These are phyloP conservation scores for Toxicodendron radicans DNA, from an alignment of 345 rosid genomes.

Conservation along the genomic window DNA sequence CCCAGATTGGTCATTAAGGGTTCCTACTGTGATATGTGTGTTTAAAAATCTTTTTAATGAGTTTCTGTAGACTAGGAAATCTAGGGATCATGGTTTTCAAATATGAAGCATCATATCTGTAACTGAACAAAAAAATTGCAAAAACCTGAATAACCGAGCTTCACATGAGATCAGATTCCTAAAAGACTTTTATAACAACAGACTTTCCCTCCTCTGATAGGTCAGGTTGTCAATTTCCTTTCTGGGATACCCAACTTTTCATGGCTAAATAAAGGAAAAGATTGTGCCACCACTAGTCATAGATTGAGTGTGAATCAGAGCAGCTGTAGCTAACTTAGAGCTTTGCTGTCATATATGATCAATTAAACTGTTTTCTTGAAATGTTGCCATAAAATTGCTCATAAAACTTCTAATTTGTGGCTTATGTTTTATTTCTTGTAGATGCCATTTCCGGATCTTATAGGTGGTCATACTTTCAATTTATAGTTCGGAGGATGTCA, in stretches of 20 bases:
- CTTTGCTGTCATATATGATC: background rate
- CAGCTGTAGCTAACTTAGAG: background rate
- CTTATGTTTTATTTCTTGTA: slow-evolving; percentile 28
- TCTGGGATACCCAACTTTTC: background rate
- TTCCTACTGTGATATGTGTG: background rate
- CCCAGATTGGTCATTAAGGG: background rate
- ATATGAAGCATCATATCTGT: background rate
- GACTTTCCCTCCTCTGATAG: background rate
- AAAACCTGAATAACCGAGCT: background rate
- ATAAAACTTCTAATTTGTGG: slow-evolving; percentile 9
- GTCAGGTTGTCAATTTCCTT: background rate
- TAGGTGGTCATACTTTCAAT: slow-evolving; percentile 21
- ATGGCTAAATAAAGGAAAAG: background rate
- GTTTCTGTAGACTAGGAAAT: background rate
- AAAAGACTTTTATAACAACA: background rate
- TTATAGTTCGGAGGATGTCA: slow-evolving; percentile 6
- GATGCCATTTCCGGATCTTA: slow-evolving; percentile 65
- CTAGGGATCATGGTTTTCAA: background rate
- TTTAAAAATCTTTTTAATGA: background rate
- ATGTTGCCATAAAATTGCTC: background rate
- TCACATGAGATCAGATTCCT: background rate
- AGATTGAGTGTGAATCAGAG: background rate
- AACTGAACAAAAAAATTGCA: background rate
- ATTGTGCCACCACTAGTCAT: background rate
- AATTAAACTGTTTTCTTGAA: background rate